phyloP scores from a whole-genome alignment of 495 filamentous ascomycete species.

The Achaetomiella virescens region DNA sequence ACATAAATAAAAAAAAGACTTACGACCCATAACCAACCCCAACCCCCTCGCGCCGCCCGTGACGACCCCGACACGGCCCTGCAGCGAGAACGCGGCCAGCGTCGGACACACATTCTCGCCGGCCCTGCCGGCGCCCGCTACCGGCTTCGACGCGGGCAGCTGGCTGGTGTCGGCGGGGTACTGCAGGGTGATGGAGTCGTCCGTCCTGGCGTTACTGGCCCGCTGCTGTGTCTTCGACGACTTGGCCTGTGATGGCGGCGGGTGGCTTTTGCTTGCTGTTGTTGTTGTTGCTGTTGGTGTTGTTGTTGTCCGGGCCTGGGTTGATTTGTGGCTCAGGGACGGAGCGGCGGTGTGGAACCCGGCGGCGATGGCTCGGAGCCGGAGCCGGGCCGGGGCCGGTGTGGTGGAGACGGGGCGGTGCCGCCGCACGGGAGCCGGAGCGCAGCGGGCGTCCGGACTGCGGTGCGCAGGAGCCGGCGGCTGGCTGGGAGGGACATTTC shows the following conservation, averaged over 20 bases:
- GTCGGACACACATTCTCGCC: slow-evolving; percentile 43
- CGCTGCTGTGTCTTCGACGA: not conserved
- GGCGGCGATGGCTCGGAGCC: not conserved
- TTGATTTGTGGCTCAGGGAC: no score
- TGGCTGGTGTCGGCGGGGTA: slow-evolving; percentile 67
- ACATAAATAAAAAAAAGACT: not conserved
- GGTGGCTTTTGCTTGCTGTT: no score
- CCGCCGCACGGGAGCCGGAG: not conserved
- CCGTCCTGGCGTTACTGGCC: slow-evolving; percentile 68
- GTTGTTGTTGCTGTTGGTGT: not conserved
- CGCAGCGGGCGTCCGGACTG: not conserved
- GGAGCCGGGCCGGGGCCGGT: not conserved
- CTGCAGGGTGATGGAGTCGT: slow-evolving; percentile 65
- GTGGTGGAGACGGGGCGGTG: not conserved
- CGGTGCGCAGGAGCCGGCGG: not conserved
- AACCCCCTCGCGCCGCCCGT: slow-evolving; percentile 83
- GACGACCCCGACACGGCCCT: slow-evolving; percentile 70
- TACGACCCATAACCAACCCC: slow-evolving; percentile 78
- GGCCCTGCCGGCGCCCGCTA: slow-evolving; percentile 66
- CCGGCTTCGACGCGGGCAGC: slow-evolving; percentile 58
- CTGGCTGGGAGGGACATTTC: not conserved
- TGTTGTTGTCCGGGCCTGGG: slow-evolving; percentile 4
- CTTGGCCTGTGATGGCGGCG: no score
- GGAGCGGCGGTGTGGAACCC: not conserved
- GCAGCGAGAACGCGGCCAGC: slow-evolving; percentile 62